Evolutionary conservation across 352 stramenopile genomes (phyloP).

Genomic region (Phytophthora pluvialis): DNA sequence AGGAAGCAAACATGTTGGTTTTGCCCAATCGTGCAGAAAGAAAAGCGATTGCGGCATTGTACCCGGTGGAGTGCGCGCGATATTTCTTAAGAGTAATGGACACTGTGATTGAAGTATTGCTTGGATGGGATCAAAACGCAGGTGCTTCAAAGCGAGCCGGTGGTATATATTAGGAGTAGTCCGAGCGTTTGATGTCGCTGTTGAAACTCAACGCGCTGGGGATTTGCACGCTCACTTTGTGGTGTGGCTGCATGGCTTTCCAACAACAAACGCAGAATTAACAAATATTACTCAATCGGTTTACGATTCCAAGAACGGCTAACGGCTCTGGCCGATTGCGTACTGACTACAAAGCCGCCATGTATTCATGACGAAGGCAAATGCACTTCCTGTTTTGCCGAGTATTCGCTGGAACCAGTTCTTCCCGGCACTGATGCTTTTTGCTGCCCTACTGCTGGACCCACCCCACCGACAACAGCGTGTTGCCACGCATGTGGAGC

Average conservation of each 20-base stretch:
- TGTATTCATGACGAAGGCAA: neutral
- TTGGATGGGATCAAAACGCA: slow-evolving; percentile 26
- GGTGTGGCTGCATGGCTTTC: slow-evolving; percentile 38
- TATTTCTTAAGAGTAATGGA: slow-evolving; percentile 33
- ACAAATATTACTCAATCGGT: too few relatives aligned
- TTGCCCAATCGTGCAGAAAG: slow-evolving; percentile 9
- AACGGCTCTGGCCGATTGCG: too few relatives aligned
- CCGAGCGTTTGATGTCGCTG: slow-evolving; percentile 24
- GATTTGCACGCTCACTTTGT: slow-evolving; percentile 36
- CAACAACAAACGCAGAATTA: neutral
- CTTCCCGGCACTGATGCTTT: slow-evolving; percentile 13
- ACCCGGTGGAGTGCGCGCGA: slow-evolving; percentile 31
- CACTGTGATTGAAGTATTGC: slow-evolving; percentile 14
- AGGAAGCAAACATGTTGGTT: neutral
- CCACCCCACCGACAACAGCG: neutral
- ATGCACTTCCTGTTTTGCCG: neutral
- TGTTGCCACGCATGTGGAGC: neutral
- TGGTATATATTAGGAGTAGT: slow-evolving; percentile 33
- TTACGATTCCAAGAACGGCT: too few relatives aligned
- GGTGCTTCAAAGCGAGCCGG: slow-evolving; percentile 4
- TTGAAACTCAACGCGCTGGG: slow-evolving; percentile 37
- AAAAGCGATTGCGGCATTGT: slow-evolving; percentile 11
- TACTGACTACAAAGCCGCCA: neutral
- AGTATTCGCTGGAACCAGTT: neutral
- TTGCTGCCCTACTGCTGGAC: neutral